These are phyloP conservation scores for Ajuga chamaepitys DNA, from an alignment of 257 asterid genomes.

Conservation along the genomic window DNA sequence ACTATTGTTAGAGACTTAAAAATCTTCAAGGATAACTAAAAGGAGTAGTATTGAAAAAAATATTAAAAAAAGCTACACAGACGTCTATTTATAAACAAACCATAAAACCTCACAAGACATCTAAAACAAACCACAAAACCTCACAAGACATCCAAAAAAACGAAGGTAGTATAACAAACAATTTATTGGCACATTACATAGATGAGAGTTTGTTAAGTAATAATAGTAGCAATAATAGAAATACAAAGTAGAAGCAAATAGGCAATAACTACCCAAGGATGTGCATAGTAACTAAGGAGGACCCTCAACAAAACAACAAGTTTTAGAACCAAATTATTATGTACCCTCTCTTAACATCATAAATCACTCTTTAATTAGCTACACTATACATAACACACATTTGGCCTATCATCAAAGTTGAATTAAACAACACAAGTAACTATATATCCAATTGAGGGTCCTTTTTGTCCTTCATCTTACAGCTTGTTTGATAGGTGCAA, in stretches of 20 bases:
- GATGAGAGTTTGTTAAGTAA: neutral
- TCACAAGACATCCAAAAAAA: too few relatives aligned
- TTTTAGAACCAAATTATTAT: conserved; percentile 12
- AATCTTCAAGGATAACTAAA: too few relatives aligned
- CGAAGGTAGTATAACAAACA: too few relatives aligned
- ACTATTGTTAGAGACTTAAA: too few relatives aligned
- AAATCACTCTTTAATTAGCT: neutral
- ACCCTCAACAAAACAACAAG: conserved; percentile 10
- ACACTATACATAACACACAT: conserved; percentile 3
- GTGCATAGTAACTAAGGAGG: neutral
- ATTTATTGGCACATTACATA: conserved; percentile 24
- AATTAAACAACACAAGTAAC: neutral
- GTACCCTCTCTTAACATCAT: conserved; percentile 13
- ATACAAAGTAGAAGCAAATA: conserved; percentile 4
- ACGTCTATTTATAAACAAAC: too few relatives aligned
- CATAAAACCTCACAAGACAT: too few relatives aligned
- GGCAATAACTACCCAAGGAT: neutral
- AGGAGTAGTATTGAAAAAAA: too few relatives aligned
- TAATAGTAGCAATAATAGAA: conserved; percentile 15
- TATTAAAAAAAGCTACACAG: too few relatives aligned
- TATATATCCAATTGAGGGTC: neutral
- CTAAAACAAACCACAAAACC: too few relatives aligned
- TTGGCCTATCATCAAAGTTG: neutral
- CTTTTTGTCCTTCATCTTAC: conserved; percentile 14
- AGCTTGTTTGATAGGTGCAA: conserved; percentile 35